Percentiles rank a stretch among this genome's conserved stretches.
phyloP scores from a whole-genome alignment of 225 moss, liverwort and hornwort genomes.

The Thuidium tamariscinum region DNA sequence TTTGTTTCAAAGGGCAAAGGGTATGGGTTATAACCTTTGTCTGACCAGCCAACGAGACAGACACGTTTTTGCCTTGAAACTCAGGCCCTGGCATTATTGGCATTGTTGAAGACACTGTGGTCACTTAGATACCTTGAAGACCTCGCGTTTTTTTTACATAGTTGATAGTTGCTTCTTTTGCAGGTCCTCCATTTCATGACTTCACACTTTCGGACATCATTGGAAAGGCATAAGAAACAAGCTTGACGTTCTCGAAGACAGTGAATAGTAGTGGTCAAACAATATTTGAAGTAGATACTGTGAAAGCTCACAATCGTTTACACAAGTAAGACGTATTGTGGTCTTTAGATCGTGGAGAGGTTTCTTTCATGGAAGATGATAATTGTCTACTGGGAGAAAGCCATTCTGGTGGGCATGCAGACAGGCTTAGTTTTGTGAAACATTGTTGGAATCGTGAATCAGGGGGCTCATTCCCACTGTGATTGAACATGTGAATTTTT shows the following conservation, averaged over 20 bases:
- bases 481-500: background rate
- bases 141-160: background rate
- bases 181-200: constrained; percentile 94
- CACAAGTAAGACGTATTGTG: background rate
- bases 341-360: background rate
- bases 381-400: background rate
- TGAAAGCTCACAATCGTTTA: background rate
- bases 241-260: background rate
- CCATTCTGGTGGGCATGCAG: background rate
- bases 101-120: background rate
- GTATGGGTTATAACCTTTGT: background rate
- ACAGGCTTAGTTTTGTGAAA: background rate
- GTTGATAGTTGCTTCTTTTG: background rate
- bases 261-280: background rate
- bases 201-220: constrained; percentile 69
- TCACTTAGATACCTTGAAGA: background rate
- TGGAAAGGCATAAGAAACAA: constrained; percentile 20
- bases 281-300: background rate
- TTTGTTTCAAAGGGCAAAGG: no score
- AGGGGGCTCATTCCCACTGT: background rate
- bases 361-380: background rate
- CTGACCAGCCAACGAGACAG: background rate
- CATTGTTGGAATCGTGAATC: background rate
- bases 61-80: background rate
- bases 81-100: background rate